Evolutionary conservation across 495 filamentous ascomycete genomes (phyloP), one percentile per base, ranked within the genome.

Genomic region (Bacidia rubella): DNA sequence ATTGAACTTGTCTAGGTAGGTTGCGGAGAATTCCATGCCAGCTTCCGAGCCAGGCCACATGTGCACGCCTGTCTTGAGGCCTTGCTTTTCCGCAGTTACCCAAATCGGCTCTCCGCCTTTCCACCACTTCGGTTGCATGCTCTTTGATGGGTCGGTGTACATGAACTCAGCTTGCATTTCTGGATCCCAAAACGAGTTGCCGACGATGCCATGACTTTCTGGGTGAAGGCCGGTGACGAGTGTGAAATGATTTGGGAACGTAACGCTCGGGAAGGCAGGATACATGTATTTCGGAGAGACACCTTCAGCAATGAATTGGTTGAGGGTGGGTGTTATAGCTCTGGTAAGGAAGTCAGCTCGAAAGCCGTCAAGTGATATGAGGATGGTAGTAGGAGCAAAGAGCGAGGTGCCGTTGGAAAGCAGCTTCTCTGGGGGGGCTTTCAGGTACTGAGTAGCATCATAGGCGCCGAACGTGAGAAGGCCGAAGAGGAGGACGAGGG

Each of bases 21-120:
- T 78, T 0, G 87, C 87, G 41, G 87, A 81, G 27, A 78, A 66
- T 27, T 55, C 48, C 55, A 86, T 76, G 57, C 86, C 81, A 1
- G 87, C 88, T 65, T 97, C 93, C 19, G 83, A 90, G 2, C 93
- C 92, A 0, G 93, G 92, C 92, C 92, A 99, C 92, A 99, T 99
- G 63, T 97, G 93, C 24, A 97, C 81, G 15, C 86, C 93, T 25
- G 78, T 79, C 50, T 72, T 77, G 46, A 95, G 69, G 4, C 81
- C 81, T 49, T 81, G 77, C 29, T 80, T 79, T 62, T 96, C 90
- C 5, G 92, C 90, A 0, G 92, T 90, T 29, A 82, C 80, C 92
- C 92, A 99, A 40, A 99, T 68, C 0, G 92, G 92, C 60, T 96
- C 90, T 0, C 87, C 90, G 2, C 68, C 74, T 49, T 72, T 71